Base-by-base conservation (phyloP, 2,329 filamentous ascomycete species). In the Botrytis tulipae region DNA sequence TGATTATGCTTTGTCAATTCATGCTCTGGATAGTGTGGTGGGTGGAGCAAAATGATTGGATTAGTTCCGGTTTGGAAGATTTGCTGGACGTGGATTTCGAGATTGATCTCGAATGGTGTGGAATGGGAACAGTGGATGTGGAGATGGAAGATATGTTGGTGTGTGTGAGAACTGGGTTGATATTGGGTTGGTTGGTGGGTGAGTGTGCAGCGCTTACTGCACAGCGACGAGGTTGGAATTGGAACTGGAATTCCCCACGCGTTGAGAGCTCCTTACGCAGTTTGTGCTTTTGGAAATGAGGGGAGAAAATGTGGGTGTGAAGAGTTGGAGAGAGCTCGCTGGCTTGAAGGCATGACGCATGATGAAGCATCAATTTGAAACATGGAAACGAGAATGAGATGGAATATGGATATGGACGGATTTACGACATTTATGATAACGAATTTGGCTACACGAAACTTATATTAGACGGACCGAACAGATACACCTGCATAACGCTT, bases 1-100 rank as follows among this genome's bases (percentile, higher is more conserved):
- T 72, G 71, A 60, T 68, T 69, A 42, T 72, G 40, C 51, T 72
- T 40, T 68, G 65, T 68, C 62, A 72, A 67, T 37, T 68, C 20
- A 54, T 72, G 62, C 62, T 72, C 63, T 68, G 62, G 71, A 20
- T 57, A 3, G n/a, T 68, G 51, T 72, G 63, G 51, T 61, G 62
- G 71, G 65, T 68, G 42, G 62, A 72, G 29, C 65, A 72, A 35
- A 59, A 42, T 42, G 48, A 67, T 18, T 60, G 35, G 59, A 61
- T 44, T 42, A 54, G 10, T 37, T 42, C n/a, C 16, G 42, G 7
- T n/a, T 42, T 42, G 35, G 66, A 57, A 35, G 66, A 68, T 29
- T 54, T 51, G 48, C 7, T 68, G 9, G 25, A 68, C 40, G 6
- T 32, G 10, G 35, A 54, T 42, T 14, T 68, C 8, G 66, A 68